Base-by-base conservation (phyloP, 306 rosid genomes). In the Fragaria iinumae region DNA sequence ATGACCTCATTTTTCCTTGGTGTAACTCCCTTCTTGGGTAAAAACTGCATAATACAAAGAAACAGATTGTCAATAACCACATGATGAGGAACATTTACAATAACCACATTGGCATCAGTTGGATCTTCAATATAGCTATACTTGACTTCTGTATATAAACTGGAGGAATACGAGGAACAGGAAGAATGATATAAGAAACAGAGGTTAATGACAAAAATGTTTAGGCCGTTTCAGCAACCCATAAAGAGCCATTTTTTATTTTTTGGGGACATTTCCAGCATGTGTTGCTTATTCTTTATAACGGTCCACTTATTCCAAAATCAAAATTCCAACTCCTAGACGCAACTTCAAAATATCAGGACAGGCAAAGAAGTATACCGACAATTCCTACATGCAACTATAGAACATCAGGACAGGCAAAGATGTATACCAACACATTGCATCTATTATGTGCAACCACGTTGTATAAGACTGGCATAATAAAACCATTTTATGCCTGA, bases 1-100 rank as follows among this genome's bases (percentile, higher is more conserved):
- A 85, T n/a, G 43, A 95, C 78, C 87, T 90, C 96, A 36, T 69
- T 84, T 80, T 95, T 95, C 34, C 89, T 87, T 1, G 97, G 97
- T 16, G 97, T 74, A 76, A 95, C 99, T 23, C 71, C 83, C 76
- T 83, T 90, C 90, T 89, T 92, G 27, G 93, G 97, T 73, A 85
- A 85, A 86, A 86, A 87, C 99, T 95, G 89, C 76, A 71, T 2
- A 36, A 59, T 34, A 57, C 50, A 36, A 63, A 75, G 47, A 23
- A 45, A 77, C 63, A 71, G 49, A 16, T 71, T 47, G 34, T 52
- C 25, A 72, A 64, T 69, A 47, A 71, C 66, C 80, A 80, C 0
- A 57, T 57, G 47, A 73, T 29, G 47, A 65, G 64, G 41, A 48
- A 48, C 48, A 66, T 6, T 39, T n/a, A 81, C 45, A 65, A 79